Percentiles rank a stretch among this genome's conserved stretches.
Evolutionary conservation across 2,329 filamentous ascomycete genomes (phyloP).

Genomic region (Ceratocystis diversiconidia): DNA sequence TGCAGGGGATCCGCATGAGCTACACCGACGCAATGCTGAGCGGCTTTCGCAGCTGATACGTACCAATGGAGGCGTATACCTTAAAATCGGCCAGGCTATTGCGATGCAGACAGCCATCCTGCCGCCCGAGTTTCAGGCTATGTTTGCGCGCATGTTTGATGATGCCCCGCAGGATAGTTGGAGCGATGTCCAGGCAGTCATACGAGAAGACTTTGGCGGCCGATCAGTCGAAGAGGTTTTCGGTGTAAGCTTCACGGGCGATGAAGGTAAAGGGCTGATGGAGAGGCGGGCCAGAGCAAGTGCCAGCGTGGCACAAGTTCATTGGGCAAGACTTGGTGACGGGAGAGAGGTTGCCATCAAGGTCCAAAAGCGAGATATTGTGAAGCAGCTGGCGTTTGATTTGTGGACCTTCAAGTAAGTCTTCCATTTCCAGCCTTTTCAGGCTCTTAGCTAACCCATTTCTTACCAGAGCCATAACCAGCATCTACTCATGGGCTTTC

Average conservation of each 20-base stretch:
- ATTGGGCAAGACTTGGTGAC: slow-evolving; percentile 77
- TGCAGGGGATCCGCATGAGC: slow-evolving; percentile 54
- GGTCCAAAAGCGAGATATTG: slow-evolving; percentile 91
- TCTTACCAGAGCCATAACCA: slow-evolving; percentile 52
- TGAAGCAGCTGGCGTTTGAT: slow-evolving; percentile 83
- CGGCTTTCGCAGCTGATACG: slow-evolving; percentile 68
- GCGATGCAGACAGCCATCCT: slow-evolving; percentile 95
- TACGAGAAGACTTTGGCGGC: slow-evolving; percentile 76
- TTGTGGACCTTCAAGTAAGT: slow-evolving; percentile 80
- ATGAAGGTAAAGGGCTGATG: slow-evolving; percentile 52
- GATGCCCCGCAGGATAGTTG: slow-evolving; percentile 89
- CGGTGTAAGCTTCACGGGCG: slow-evolving; percentile 65
- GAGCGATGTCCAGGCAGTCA: slow-evolving; percentile 71
- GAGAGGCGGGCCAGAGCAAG: slow-evolving; percentile 52
- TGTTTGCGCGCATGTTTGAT: slow-evolving; percentile 96
- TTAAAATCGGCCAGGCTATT: slow-evolving; percentile 97
- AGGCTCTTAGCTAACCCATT: not conserved
- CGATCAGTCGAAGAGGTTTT: slow-evolving; percentile 80
- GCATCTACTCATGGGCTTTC: slow-evolving; percentile 74
- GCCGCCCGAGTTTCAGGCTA: slow-evolving; percentile 86
- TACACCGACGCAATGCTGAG: slow-evolving; percentile 75
- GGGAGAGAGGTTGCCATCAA: slow-evolving; percentile 90
- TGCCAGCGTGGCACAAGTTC: slow-evolving; percentile 91
- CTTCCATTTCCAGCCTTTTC: not conserved
- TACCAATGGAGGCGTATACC: slow-evolving; percentile 79